phyloP scores from a whole-genome alignment of 2,329 filamentous ascomycete genomes.

The Pestalotiopsis sp. region DNA sequence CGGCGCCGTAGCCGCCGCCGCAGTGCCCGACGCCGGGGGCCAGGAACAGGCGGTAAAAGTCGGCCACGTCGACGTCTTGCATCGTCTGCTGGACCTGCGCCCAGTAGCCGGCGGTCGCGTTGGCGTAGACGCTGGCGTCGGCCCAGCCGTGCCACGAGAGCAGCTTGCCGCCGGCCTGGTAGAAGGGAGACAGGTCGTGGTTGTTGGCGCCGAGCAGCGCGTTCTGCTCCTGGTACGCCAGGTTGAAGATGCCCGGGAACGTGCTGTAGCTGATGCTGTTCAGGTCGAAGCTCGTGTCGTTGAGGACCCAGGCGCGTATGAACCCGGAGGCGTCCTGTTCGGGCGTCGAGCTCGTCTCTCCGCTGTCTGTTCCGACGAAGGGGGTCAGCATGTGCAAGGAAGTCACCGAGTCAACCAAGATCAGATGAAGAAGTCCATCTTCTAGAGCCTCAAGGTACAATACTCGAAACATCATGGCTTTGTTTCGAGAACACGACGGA shows the following conservation, averaged over 20 bases:
- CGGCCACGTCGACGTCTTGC: slow-evolving; percentile 18
- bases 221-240: slow-evolving; percentile 4
- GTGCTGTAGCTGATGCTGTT: slow-evolving; percentile 1
- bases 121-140: slow-evolving; percentile 27
- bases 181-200: background rate
- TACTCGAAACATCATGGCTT: no score
- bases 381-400: background rate
- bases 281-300: slow-evolving; percentile 11
- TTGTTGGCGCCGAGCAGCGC: background rate
- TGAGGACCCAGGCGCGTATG: slow-evolving; percentile 4
- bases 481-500: no score
- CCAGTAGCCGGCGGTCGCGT: slow-evolving; percentile 34
- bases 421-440: no score
- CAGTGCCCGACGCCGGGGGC: slow-evolving; percentile 11
- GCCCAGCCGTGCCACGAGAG: slow-evolving; percentile 18
- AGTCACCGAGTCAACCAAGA: background rate
- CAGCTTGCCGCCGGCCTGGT: slow-evolving; percentile 7
- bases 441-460: no score
- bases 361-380: background rate
- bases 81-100: slow-evolving; percentile 29
- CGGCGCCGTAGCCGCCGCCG: background rate
- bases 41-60: slow-evolving; percentile 11
- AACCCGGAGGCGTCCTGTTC: slow-evolving; percentile 4
- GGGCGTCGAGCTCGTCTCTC: background rate
- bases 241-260: slow-evolving; percentile 8